A percentile compares a stretch with the other conserved stretches of the same genome.
Evolutionary conservation across 768 basidiomycete genomes (phyloP).

Genomic region (Artomyces pyxidatus): DNA sequence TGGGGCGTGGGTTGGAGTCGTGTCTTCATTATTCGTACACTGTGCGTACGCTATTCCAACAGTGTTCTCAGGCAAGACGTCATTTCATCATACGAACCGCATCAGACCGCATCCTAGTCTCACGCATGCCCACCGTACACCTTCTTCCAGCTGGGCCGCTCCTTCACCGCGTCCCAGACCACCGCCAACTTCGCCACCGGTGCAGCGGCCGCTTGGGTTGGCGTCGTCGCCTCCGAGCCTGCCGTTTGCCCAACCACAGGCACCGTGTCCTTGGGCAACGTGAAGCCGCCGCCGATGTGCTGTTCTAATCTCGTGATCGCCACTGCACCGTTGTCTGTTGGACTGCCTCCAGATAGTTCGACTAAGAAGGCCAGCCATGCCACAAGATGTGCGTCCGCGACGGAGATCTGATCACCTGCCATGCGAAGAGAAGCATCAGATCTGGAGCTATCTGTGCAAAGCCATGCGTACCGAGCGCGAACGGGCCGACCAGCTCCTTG

Average conservation of each 20-base stretch:
- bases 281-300: conserved; percentile 39
- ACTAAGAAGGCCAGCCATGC: conserved; percentile 66
- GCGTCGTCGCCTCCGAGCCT: conserved; percentile 2
- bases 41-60: no score
- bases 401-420: conserved; percentile 72
- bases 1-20: no score
- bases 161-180: conserved; percentile 66
- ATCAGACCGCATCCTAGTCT: no score
- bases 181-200: conserved; percentile 34
- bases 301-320: conserved; percentile 45
- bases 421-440: no score
- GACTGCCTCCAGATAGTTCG: conserved; percentile 44
- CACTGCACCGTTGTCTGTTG: conserved; percentile 40
- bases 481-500: conserved; percentile 57
- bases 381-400: conserved; percentile 75
- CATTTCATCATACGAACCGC: no score
- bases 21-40: no score
- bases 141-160: conserved; percentile 64
- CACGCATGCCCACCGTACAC: conserved; percentile 34
- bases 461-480: conserved; percentile 49
- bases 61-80: no score
- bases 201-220: neutral
- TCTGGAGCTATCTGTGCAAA: no score
- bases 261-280: conserved; percentile 25
- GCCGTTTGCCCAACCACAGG: conserved; percentile 13